Conservation (phyloP, 805 yeast species). For the Spathaspora gorwiae region DNA sequence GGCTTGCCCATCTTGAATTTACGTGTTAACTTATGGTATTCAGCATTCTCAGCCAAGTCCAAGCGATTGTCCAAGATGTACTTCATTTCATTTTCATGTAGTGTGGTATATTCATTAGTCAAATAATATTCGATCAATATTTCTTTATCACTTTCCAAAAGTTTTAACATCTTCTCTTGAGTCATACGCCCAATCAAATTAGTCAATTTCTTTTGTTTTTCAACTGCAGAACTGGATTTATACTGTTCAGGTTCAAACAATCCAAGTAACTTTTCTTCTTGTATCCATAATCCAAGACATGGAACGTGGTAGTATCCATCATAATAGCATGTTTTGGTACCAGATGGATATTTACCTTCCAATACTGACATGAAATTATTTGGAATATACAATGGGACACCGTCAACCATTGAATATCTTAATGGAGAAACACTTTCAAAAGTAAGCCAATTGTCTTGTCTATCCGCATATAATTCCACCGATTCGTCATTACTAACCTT, state of each 20-base stretch:
- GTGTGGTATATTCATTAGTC: slow-evolving; percentile 17
- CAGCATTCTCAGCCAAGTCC: slow-evolving; percentile 9
- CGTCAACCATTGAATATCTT: slow-evolving; percentile 41
- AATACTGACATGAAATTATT: slow-evolving; percentile 19
- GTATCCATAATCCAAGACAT: slow-evolving; percentile 17
- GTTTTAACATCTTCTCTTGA: slow-evolving; percentile 13
- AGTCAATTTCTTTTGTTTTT: slow-evolving; percentile 8
- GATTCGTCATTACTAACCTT: slow-evolving; percentile 16
- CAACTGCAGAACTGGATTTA: slow-evolving; percentile 7
- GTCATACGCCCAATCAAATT: slow-evolving; percentile 15
- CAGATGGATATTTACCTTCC: slow-evolving; percentile 18
- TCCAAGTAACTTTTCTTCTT: slow-evolving; percentile 1
- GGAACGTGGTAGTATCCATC: slow-evolving; percentile 19
- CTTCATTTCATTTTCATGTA: slow-evolving; percentile 17
- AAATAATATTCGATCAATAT: slow-evolving; percentile 20
- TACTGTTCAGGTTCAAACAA: slow-evolving; percentile 1
- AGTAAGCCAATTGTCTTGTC: slow-evolving; percentile 25
- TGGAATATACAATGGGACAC: slow-evolving; percentile 33
- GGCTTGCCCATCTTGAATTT: slow-evolving; percentile 20
- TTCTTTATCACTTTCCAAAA: slow-evolving; percentile 17
- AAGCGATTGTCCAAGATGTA: slow-evolving; percentile 13
- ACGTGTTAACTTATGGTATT: slow-evolving; percentile 17
- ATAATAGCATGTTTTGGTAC: slow-evolving; percentile 13
- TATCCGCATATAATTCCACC: slow-evolving; percentile 10
- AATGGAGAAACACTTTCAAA: slow-evolving; percentile 47